Evolutionary conservation across 495 filamentous ascomycete genomes (phyloP).

Genomic region (Tuber indicum): DNA sequence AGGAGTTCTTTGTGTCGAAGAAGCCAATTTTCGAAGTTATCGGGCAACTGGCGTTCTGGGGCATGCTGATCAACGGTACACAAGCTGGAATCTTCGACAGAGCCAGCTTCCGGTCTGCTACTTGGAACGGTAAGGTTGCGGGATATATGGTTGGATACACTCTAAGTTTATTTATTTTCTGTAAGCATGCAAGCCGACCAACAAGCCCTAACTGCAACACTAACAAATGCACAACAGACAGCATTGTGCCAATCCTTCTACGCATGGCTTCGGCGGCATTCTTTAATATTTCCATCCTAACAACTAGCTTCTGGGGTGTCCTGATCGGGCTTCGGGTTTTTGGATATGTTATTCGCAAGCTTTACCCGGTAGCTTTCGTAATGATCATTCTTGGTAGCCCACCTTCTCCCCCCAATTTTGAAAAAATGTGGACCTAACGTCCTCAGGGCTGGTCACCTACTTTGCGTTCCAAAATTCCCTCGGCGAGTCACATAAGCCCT

Average conservation of each 20-base stretch:
- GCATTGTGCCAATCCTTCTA: conserved; percentile 75
- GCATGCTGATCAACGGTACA: conserved; percentile 80
- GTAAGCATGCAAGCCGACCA: conserved; percentile 12
- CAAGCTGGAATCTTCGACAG: conserved; percentile 90
- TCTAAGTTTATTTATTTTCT: conserved; percentile 72
- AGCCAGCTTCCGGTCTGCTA: conserved; percentile 57
- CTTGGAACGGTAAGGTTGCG: conserved; percentile 61
- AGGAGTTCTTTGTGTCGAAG: conserved; percentile 87
- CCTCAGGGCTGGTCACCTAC: conserved; percentile 61
- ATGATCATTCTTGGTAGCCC: conserved; percentile 64
- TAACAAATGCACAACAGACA: conserved; percentile 45
- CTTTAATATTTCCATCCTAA: conserved; percentile 91
- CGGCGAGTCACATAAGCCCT: conserved; percentile 91
- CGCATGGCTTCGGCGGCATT: conserved; percentile 85
- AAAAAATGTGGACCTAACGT: not conserved
- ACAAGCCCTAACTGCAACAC: not conserved
- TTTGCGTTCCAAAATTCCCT: conserved; percentile 68
- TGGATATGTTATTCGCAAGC: conserved; percentile 68
- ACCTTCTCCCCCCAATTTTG: not conserved
- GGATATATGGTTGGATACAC: conserved; percentile 88
- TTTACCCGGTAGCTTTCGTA: conserved; percentile 94
- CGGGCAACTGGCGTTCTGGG: conserved; percentile 83
- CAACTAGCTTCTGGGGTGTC: conserved; percentile 95
- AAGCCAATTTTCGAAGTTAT: conserved; percentile 88
- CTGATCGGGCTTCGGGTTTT: conserved; percentile 85